Base-by-base conservation (phyloP, 2,329 filamentous ascomycete species). In the Aspergillus brunneoviolaceus region DNA sequence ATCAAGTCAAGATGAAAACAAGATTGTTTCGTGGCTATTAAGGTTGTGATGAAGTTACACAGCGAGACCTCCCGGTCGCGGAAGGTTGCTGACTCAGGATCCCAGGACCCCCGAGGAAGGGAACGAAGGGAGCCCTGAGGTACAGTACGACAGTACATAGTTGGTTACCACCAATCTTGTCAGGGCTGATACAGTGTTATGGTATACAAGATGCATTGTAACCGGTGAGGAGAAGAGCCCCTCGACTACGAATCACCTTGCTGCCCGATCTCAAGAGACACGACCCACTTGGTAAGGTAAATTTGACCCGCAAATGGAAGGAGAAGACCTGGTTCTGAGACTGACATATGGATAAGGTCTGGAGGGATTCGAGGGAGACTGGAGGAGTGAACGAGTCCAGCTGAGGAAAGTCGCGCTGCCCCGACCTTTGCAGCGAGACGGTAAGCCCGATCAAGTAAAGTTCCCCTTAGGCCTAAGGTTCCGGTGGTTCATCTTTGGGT, bases 241-340 rank as follows among this genome's bases (percentile, higher is more conserved):
- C 48, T 21, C 23, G 50, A 11, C 51, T 35, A 59, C 59, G 56
- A 61, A 61, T 61, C 59, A 61, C 25, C 31, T 49, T 52, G 42
- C 60, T 62, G 60, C 60, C 60, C 58, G 57, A 62, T 55, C 54
- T 60, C 51, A 16, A 47, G 23, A 19, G 39, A 45, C 19, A 47
- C 25, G 60, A 47, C 35, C 57, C 60, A 58, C 55, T n/a, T 21
- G 42, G 33, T 55, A 50, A 51, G 57, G 42, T 39, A 51, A 45
- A 1, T 12, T 19, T 45, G 39, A 45, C 16, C 39, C 39, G 16
- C 39, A 19, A 19, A 45, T 45, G 39, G n/a, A 45, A 45, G 39
- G 39, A 6, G 16, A 19, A 45, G 39, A 45, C 39, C 39, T 45
- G 39, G 25, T 45, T 25, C 51, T 53, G 51, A 25, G n/a, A 25